Base-by-base conservation (phyloP, 1,284 basidiomycete species). In the Bondarzewia mesenterica region DNA sequence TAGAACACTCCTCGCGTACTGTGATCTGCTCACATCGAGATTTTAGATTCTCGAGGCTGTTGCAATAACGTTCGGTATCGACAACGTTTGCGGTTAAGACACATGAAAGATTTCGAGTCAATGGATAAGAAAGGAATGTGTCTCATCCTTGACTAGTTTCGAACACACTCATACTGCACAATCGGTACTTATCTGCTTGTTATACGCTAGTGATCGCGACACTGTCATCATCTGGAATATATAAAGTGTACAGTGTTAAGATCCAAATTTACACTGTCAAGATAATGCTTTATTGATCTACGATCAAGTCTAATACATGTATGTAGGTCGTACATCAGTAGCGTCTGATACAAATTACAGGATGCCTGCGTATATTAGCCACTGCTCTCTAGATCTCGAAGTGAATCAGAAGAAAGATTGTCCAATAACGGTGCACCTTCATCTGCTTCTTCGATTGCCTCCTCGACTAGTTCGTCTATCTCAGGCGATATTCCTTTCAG, bases 361-460 rank as follows among this genome's bases (percentile, higher is more conserved):
- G n/a, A n/a, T n/a, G n/a, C n/a, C n/a, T n/a, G n/a, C n/a, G n/a
- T n/a, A n/a, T n/a, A n/a, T n/a, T n/a, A n/a, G n/a, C n/a, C n/a
- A n/a, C n/a, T n/a, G n/a, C n/a, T n/a, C n/a, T n/a, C n/a, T n/a
- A n/a, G n/a, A n/a, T n/a, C n/a, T n/a, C n/a, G n/a, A n/a, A 57
- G 23, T 15, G 57, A 54, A 14, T 58, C 60, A 7, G 62, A 58
- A n/a, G 59, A 63, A 40, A 59, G 58, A 46, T 59, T 60, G 7
- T 59, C 57, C 7, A 87, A 67, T 16, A 89, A 66, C 1, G 85
- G 82, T 7, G 75, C 75, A 36, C 74, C 75, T 63, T 86, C 85
- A 40, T 77, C 74, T 12, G 69, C 74, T 29, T 79, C 77, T 52
- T 84, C 82, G n/a, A 78, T 65, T 18, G 76, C 77, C 50, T 83